Evolutionary conservation across 169 alveolate genomes (phyloP).

Genomic region (Cryptosporidium baileyi): DNA sequence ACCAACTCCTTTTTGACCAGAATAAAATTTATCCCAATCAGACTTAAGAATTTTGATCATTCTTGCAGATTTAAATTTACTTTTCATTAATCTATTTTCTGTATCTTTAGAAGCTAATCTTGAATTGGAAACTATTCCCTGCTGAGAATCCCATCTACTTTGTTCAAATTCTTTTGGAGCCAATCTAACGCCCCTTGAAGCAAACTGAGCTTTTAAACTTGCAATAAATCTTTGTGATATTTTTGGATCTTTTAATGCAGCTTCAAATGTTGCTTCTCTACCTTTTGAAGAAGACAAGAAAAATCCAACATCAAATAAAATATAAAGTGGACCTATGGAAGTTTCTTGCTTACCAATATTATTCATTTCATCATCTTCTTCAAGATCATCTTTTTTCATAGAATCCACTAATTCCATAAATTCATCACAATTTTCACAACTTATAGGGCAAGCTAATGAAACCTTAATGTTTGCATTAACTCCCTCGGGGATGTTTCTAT

Average conservation of each 20-base stretch:
- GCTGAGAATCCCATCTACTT: conserved; percentile 20
- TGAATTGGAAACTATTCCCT: neutral
- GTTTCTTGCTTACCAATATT: neutral
- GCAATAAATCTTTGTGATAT: conserved; percentile 29
- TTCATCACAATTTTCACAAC: conserved; percentile 25
- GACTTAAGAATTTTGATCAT: conserved; percentile 23
- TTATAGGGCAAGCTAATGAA: conserved; percentile 69
- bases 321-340: conserved; percentile 19
- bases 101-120: conserved; percentile 31
- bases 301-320: conserved; percentile 27
- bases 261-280: conserved; percentile 26
- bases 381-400: conserved; percentile 47
- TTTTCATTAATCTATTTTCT: conserved; percentile 11
- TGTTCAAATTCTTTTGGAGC: conserved; percentile 12
- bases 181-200: conserved; percentile 6
- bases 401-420: conserved; percentile 53
- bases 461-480: conserved; percentile 71
- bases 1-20: conserved; percentile 2
- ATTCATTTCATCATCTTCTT: conserved; percentile 4
- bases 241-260: conserved; percentile 3
- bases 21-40: conserved; percentile 35
- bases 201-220: conserved; percentile 26
- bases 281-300: conserved; percentile 32
- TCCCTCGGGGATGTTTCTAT: conserved; percentile 72
- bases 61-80: conserved; percentile 3